Evolutionary conservation across 768 basidiomycete species (phyloP).

Genomic region (Cystoderma amianthinum): DNA sequence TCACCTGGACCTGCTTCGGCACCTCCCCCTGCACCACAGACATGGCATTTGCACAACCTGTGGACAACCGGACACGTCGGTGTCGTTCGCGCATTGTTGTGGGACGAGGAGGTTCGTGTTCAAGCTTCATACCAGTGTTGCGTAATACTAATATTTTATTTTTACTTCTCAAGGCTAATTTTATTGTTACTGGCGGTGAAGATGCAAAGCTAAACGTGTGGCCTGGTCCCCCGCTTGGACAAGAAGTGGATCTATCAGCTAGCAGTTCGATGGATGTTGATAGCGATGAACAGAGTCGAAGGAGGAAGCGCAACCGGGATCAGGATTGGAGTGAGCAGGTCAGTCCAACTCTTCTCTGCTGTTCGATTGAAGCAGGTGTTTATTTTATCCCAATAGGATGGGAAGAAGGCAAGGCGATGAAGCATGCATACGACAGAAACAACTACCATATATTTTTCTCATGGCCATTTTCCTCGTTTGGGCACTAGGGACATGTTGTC

Average conservation of each 20-base stretch:
- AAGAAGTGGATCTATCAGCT: slow-evolving; percentile 19
- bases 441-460: background rate
- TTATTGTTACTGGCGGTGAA: slow-evolving; percentile 45
- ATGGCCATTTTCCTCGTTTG: too few relatives aligned
- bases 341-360: slow-evolving; percentile 2
- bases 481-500: too few relatives aligned
- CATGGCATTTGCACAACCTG: slow-evolving; percentile 45
- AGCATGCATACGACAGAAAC: slow-evolving; percentile 4
- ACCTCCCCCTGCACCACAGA: too few relatives aligned
- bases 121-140: too few relatives aligned
- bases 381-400: background rate
- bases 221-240: slow-evolving; percentile 17
- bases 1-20: too few relatives aligned
- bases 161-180: slow-evolving; percentile 22
- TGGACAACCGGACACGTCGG: slow-evolving; percentile 54
- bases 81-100: slow-evolving; percentile 47
- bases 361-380: background rate
- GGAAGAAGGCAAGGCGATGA: background rate
- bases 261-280: background rate
- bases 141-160: too few relatives aligned
- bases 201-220: slow-evolving; percentile 40
- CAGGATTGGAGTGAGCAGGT: background rate
- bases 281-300: background rate
- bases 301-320: background rate
- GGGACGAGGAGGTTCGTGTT: slow-evolving; percentile 44